Evolutionary conservation across 768 basidiomycete species (phyloP).

Genomic region (Suillus americanus): DNA sequence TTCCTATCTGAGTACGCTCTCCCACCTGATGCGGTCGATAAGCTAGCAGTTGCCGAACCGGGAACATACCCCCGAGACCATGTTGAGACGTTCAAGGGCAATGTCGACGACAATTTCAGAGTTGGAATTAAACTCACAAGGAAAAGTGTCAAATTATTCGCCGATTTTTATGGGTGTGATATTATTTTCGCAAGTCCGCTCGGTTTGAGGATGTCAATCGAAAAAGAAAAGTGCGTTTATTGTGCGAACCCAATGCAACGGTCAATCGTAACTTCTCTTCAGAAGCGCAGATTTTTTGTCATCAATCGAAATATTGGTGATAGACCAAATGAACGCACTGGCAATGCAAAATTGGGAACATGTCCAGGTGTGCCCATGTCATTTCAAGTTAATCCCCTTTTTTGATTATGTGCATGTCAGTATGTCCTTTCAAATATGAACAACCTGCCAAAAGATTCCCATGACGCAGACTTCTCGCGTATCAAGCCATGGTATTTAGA

Average conservation of each 20-base stretch:
- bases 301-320: conserved; percentile 87
- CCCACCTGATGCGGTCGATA: conserved; percentile 78
- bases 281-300: conserved; percentile 90
- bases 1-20: conserved; percentile 83
- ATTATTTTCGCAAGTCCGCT: conserved; percentile 92
- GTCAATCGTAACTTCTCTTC: conserved; percentile 1
- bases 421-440: conserved; percentile 86
- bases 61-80: conserved; percentile 87
- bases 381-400: not conserved
- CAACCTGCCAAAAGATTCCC: conserved; percentile 88
- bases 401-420: conserved; percentile 37
- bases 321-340: conserved; percentile 91
- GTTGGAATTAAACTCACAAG: conserved; percentile 90
- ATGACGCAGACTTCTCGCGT: conserved; percentile 92
- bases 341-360: conserved; percentile 99
- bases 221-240: conserved; percentile 84
- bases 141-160: conserved; percentile 89
- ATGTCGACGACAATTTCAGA: conserved; percentile 93
- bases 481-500: conserved; percentile 99
- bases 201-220: conserved; percentile 86
- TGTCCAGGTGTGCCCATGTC: conserved; percentile 62
- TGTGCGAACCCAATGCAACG: not conserved
- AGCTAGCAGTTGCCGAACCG: conserved; percentile 67
- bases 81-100: conserved; percentile 93
- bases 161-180: conserved; percentile 89